Conservation (phyloP, 345 rosid species). For the Syzygium jambos region DNA sequence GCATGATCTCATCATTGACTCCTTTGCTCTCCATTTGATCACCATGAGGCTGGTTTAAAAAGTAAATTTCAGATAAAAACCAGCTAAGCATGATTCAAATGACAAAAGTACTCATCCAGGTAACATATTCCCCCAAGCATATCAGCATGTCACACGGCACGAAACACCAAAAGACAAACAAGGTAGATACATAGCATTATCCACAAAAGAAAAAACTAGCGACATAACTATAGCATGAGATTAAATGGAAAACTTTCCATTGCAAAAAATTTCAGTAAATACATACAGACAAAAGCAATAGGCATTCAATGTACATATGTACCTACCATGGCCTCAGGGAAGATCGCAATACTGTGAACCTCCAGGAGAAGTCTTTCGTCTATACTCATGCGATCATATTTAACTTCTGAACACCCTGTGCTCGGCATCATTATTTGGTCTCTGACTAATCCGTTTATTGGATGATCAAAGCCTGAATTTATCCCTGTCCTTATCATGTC, state of each 20-base stretch:
- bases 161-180: background rate
- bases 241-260: background rate
- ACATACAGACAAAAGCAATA: background rate
- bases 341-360: conserved; percentile 74
- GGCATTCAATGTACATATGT: background rate
- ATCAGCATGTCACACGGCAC: background rate
- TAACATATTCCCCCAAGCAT: background rate
- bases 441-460: conserved; percentile 32
- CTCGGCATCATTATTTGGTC: conserved; percentile 29
- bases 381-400: conserved; percentile 48
- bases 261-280: background rate
- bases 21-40: conserved; percentile 49
- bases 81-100: background rate
- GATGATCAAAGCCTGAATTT: conserved; percentile 25
- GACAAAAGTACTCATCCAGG: background rate
- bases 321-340: conserved; percentile 71
- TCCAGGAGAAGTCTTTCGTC: conserved; percentile 73
- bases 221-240: background rate
- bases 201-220: background rate
- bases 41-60: conserved; percentile 35
- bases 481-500: conserved; percentile 25
- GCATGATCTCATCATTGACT: conserved; percentile 45
- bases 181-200: background rate
- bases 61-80: background rate
- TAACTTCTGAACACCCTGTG: conserved; percentile 37